Conservation (phyloP, 2,329 filamentous ascomycete genomes). For the Chaetomium olivaceum region DNA sequence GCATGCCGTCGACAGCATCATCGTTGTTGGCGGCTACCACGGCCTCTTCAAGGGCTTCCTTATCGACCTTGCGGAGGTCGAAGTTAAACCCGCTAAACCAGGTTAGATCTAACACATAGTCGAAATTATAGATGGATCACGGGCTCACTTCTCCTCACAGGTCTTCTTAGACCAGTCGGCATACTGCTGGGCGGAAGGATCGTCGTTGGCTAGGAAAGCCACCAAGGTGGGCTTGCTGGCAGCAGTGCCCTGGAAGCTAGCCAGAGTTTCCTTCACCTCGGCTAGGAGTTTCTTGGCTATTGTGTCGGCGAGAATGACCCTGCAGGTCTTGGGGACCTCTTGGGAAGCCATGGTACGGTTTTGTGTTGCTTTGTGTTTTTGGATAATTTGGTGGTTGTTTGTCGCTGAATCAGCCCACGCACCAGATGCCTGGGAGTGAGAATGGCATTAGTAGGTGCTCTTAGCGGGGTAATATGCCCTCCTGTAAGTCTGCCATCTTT, state of each 20-base stretch:
- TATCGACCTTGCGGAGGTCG: slow-evolving; percentile 77
- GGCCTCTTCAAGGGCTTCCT: slow-evolving; percentile 86
- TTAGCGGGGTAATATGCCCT: background rate
- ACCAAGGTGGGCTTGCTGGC: slow-evolving; percentile 71
- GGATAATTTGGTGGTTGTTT: background rate
- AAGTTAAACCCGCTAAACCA: slow-evolving; percentile 78
- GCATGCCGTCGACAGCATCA: slow-evolving; percentile 76
- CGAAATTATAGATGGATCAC: background rate
- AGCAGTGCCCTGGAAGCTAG: slow-evolving; percentile 62
- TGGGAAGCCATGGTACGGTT: slow-evolving; percentile 43
- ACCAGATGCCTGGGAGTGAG: slow-evolving; percentile 1
- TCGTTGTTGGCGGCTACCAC: slow-evolving; percentile 85
- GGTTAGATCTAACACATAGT: background rate
- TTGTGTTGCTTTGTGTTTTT: background rate
- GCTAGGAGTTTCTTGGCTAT: slow-evolving; percentile 79
- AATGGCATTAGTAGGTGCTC: slow-evolving; percentile 14
- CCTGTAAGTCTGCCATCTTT: background rate
- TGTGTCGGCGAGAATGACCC: slow-evolving; percentile 84
- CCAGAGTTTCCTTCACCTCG: slow-evolving; percentile 76
- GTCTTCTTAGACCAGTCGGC: slow-evolving; percentile 98
- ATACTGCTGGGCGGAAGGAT: slow-evolving; percentile 89
- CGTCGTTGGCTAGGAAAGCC: slow-evolving; percentile 88
- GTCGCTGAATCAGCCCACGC: background rate
- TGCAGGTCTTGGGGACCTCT: slow-evolving; percentile 69
- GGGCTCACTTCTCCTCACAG: slow-evolving; percentile 84